phyloP scores from a whole-genome alignment of 148 eudicot genomes.

The Nepenthes mirabilis region DNA sequence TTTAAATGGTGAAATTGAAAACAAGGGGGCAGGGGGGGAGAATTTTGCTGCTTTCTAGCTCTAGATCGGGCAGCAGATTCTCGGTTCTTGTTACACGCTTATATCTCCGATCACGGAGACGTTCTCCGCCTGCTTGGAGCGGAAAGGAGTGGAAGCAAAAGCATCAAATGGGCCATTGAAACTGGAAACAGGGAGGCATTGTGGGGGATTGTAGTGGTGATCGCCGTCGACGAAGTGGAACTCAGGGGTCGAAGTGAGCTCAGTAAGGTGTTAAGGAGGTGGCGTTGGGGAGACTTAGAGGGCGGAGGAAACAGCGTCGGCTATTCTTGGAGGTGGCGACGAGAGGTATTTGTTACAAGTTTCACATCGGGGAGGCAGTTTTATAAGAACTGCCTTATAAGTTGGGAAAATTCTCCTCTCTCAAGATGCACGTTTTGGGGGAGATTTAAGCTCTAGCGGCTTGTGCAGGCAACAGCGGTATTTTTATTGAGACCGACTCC shows the following conservation, averaged over 20 bases:
- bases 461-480: no score
- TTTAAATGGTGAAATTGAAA: no score
- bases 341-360: no score
- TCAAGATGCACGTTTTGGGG: no score
- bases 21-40: not conserved
- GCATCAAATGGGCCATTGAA: not conserved
- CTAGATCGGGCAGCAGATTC: conserved; percentile 5
- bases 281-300: not conserved
- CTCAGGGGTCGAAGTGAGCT: not conserved
- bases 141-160: not conserved
- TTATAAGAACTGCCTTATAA: no score
- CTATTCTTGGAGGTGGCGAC: not conserved
- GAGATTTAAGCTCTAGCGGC: no score
- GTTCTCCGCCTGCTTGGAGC: not conserved
- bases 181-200: not conserved
- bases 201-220: not conserved
- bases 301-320: no score
- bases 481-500: no score
- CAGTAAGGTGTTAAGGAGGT: not conserved
- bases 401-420: no score
- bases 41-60: conserved; percentile 1
- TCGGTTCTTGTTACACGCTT: not conserved
- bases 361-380: no score
- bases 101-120: not conserved
- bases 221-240: not conserved